Conservation (phyloP, 257 asterid species). For the Solanum ossicruentum region DNA sequence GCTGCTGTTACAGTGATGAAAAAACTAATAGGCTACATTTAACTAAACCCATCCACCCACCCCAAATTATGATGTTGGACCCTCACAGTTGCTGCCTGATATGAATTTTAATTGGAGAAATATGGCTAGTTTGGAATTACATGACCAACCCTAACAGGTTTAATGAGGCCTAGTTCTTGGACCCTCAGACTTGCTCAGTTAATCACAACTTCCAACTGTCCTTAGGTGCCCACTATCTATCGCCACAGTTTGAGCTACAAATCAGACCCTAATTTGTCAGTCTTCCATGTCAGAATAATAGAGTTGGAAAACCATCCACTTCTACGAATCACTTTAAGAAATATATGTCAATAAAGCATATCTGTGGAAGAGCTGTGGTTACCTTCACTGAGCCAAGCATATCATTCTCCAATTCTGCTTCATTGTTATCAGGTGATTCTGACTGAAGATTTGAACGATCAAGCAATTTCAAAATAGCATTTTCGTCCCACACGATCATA, state of each 20-base stretch:
- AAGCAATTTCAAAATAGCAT: slow-evolving; percentile 72
- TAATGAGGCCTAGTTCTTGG: neutral
- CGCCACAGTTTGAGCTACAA: neutral
- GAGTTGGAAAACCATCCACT: neutral
- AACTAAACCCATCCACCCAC: neutral
- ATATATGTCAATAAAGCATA: slow-evolving; percentile 2
- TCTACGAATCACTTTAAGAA: neutral
- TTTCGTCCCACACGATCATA: slow-evolving; percentile 83
- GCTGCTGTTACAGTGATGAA: neutral
- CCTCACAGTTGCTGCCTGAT: neutral
- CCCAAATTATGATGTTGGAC: neutral
- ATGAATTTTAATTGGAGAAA: neutral
- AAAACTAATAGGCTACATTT: neutral
- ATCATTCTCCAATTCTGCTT: slow-evolving; percentile 59
- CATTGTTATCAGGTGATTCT: slow-evolving; percentile 63
- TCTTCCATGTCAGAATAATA: neutral
- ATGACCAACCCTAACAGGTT: neutral
- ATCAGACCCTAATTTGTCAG: neutral
- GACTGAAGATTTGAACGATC: slow-evolving; percentile 75
- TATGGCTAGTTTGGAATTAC: neutral
- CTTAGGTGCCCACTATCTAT: neutral
- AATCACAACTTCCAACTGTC: neutral
- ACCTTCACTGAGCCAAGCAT: slow-evolving; percentile 99
- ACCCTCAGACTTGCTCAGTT: neutral
- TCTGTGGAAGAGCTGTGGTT: neutral